Evolutionary conservation across 1,284 basidiomycete genomes (phyloP), one percentile per base, ranked within the genome.

Genomic region (Phellopilus nigrolimitatus): DNA sequence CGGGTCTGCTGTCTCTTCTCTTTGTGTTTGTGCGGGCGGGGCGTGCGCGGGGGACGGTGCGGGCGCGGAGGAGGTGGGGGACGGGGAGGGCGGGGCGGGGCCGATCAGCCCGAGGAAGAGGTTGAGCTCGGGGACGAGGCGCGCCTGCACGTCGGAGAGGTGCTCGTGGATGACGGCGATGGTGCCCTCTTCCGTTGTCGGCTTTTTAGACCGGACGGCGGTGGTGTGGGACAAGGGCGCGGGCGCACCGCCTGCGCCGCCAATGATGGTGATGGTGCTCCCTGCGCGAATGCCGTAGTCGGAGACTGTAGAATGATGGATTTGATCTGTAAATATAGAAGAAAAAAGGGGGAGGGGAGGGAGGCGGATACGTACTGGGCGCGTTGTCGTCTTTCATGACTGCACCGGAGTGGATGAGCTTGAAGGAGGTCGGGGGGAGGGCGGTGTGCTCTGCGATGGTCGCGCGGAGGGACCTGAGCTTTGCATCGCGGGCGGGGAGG

Each of bases 381-480:
- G 78, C 81, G 54, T 70, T 69, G 61, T 91, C 82, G 62, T 91
- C 87, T 57, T 82, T 84, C 78, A 90, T 84, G 61, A 91, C 73
- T 4, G 84, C 88, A 38, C 88, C 88, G 36, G 82, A 76, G 64
- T 87, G 82, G 52, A 91, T 77, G 63, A 91, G 75, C 63, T 88
- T 87, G 74, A 90, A 88, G n/a, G 75, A 74, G 58, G 73, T 58
- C 31, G 65, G 64, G 0, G 79, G 74, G 4, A 90, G 73, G 50
- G 80, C 79, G 2, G 83, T 88, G 63, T 81, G 78, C 6, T 80
- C 76, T 1, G 84, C 78, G 56, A 90, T 66, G 28, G 73, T 67
- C 10, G 70, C 57, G 31, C 84, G 75, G 51, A 90, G 66, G 19
- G 66, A 68, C 31, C 69, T 68, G 47, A 89, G 73, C 15, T 73